phyloP scores from a whole-genome alignment of 2,329 filamentous ascomycete species.

The Neurospora crassa region DNA sequence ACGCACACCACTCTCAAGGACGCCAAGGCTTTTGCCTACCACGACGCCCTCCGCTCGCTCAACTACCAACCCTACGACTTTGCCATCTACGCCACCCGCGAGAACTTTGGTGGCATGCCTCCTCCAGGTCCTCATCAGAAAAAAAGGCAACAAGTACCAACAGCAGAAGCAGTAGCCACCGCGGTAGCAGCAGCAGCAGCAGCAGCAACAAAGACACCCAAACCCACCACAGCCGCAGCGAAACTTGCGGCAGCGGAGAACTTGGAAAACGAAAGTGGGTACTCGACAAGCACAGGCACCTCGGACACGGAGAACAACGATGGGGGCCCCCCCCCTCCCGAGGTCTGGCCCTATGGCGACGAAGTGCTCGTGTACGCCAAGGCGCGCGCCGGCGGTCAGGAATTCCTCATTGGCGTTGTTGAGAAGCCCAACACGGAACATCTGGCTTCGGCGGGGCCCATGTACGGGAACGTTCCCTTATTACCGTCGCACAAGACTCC shows the following conservation, averaged over 20 bases:
- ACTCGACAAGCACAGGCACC: neutral
- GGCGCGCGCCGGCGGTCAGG: slow-evolving; percentile 26
- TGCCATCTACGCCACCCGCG: slow-evolving; percentile 20
- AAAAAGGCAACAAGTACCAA: neutral
- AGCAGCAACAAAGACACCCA: neutral
- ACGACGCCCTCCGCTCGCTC: slow-evolving; percentile 22
- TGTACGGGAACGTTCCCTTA: slow-evolving; percentile 9
- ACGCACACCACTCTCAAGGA: slow-evolving; percentile 27
- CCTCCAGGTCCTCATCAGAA: neutral
- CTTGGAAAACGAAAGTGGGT: neutral
- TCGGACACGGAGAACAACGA: neutral
- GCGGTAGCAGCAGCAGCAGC: neutral
- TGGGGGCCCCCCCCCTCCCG: neutral
- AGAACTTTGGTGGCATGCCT: neutral
- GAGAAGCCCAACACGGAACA: slow-evolving; percentile 28
- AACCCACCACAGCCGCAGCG: neutral
- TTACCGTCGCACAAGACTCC: slow-evolving; percentile 12
- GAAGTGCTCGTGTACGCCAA: slow-evolving; percentile 29
- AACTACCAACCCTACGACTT: slow-evolving; percentile 30
- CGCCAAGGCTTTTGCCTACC: slow-evolving; percentile 28
- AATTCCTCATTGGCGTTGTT: slow-evolving; percentile 28
- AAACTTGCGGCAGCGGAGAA: neutral
- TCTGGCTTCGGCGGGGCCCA: slow-evolving; percentile 12
- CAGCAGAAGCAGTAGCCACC: neutral
- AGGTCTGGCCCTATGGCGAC: slow-evolving; percentile 28